phyloP scores from a whole-genome alignment of 23 red algal species.

The Pyropia haitanensis region DNA sequence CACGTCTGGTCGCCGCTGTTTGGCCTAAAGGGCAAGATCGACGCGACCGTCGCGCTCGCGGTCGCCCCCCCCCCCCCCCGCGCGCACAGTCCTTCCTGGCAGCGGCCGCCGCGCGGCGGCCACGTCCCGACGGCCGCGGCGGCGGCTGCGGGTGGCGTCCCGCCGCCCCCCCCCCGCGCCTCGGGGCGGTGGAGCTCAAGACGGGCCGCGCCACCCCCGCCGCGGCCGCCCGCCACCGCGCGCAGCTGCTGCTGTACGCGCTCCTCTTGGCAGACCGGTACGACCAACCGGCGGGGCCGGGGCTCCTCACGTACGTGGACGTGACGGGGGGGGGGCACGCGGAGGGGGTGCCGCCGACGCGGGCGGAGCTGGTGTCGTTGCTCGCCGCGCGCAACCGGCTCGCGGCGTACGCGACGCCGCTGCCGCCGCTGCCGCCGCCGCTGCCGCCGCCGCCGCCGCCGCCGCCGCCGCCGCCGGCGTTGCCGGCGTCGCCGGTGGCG shows the following conservation, averaged over 20 bases:
- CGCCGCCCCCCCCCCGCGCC: no score
- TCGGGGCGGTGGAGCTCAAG: constrained; percentile 30
- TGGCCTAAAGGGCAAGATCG: constrained; percentile 89
- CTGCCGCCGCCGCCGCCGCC: no score
- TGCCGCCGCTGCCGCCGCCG: no score
- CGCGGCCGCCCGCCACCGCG: constrained; percentile 5
- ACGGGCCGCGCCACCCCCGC: neutral
- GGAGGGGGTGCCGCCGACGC: neutral
- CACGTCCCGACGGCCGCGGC: no score
- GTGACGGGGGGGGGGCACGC: neutral
- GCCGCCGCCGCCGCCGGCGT: no score
- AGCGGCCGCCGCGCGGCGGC: neutral
- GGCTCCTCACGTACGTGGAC: constrained; percentile 21
- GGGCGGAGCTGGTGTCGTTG: constrained; percentile 22
- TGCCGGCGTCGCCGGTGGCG: no score
- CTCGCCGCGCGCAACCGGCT: constrained; percentile 16
- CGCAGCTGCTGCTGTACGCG: constrained; percentile 30
- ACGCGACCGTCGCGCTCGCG: constrained; percentile 51
- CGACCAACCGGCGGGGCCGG: neutral
- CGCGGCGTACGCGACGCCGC: constrained; percentile 3
- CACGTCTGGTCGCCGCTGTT: constrained; percentile 81
- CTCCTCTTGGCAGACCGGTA: constrained; percentile 40
- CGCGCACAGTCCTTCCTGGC: neutral
- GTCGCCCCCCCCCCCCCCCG: neutral
- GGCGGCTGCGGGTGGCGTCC: no score